These are phyloP conservation scores for Phytopythium delawarense DNA, from an alignment of 352 stramenopile genomes.

Conservation along the genomic window DNA sequence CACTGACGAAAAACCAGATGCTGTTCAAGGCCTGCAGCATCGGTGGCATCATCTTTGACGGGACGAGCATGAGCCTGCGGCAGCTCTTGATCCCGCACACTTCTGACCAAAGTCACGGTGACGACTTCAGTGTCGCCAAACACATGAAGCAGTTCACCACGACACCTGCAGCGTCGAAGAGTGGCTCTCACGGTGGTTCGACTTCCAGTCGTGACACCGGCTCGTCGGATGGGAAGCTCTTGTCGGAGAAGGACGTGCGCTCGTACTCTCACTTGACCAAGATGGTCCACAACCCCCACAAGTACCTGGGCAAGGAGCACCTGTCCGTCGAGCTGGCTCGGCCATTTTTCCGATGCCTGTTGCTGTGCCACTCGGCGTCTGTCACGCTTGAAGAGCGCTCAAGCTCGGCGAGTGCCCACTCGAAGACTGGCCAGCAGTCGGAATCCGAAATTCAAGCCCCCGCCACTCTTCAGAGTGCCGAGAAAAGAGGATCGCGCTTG, in stretches of 20 bases:
- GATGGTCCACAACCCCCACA: constrained; percentile 55
- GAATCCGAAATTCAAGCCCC: not conserved
- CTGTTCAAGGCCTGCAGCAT: constrained; percentile 94
- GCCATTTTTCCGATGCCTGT: constrained; percentile 76
- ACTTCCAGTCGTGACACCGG: constrained; percentile 4
- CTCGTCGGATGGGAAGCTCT: constrained; percentile 18
- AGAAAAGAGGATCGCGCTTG: not conserved
- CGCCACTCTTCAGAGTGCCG: not conserved
- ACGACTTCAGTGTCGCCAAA: not conserved
- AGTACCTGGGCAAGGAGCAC: constrained; percentile 45
- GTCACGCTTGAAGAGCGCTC: constrained; percentile 46
- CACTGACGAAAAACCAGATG: constrained; percentile 99
- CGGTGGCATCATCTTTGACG: constrained; percentile 88
- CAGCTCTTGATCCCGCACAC: not conserved
- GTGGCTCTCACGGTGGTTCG: not conserved
- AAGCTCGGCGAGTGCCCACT: constrained; percentile 4
- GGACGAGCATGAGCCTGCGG: constrained; percentile 53
- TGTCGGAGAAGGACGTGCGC: constrained; percentile 68
- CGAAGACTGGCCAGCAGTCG: not conserved
- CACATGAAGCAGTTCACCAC: not conserved
- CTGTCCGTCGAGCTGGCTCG: constrained; percentile 54
- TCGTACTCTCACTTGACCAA: constrained; percentile 63
- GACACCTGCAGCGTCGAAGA: not conserved
- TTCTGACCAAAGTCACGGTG: not conserved
- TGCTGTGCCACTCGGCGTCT: constrained; percentile 79